These are phyloP conservation scores for Closterium sp. DNA, from an alignment of 139 green algal genomes.

Conservation along the genomic window DNA sequence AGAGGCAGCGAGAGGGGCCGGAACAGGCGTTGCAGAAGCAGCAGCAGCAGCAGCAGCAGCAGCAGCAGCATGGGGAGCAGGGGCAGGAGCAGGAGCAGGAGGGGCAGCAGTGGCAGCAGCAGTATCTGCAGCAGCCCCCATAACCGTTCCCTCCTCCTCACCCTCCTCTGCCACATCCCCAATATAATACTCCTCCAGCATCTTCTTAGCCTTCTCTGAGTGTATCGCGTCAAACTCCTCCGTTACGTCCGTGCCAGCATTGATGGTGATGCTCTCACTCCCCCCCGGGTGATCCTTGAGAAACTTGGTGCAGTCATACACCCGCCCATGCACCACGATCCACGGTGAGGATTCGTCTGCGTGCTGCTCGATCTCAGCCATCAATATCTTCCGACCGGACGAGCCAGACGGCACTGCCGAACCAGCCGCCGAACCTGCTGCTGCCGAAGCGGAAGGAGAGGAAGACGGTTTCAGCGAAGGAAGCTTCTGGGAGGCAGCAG, in stretches of 20 bases:
- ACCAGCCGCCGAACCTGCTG: neutral
- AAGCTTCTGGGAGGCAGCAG: no score
- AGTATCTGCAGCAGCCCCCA: neutral
- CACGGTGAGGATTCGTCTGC: constrained; percentile 72
- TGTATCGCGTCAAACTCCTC: constrained; percentile 67
- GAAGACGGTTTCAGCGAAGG: no score
- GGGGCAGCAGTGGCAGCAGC: neutral
- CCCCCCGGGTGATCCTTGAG: constrained; percentile 61
- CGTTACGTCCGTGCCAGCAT: constrained; percentile 58
- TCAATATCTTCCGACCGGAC: constrained; percentile 51
- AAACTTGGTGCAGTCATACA: constrained; percentile 61
- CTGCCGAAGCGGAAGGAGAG: neutral
- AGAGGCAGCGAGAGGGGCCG: neutral
- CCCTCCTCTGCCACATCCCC: constrained; percentile 34
- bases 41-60: neutral
- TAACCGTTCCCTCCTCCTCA: neutral
- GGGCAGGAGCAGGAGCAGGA: neutral
- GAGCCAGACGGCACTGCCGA: neutral
- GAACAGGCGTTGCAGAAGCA: neutral
- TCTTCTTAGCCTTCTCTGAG: constrained; percentile 48
- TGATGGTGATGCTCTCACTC: constrained; percentile 59
- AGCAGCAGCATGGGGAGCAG: neutral
- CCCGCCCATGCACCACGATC: constrained; percentile 88
- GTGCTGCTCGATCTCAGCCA: constrained; percentile 78
- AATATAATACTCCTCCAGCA: constrained; percentile 60